Evolutionary conservation across 257 asterid genomes (phyloP), one percentile per base, ranked within the genome.

Genomic region (Verbena officinalis): DNA sequence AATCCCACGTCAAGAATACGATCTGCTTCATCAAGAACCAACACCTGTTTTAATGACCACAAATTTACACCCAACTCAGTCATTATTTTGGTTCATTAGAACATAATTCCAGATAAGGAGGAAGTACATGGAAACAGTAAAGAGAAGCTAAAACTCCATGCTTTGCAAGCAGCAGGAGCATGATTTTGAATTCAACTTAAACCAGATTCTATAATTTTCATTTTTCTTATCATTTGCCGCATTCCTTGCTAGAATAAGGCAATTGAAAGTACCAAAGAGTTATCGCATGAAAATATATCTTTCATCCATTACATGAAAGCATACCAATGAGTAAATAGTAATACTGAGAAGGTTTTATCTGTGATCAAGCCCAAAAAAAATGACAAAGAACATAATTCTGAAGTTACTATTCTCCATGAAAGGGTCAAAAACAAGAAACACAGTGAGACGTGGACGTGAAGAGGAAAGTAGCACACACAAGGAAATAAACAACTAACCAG

Each of bases 21-120:
- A 72, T 94, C 99, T 64, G 98, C 99, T 84, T 94, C 99, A 22
- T 94, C 99, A 52, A 94, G 95, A 70, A 94, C 94, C 63, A 94
- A 80, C 61, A 94, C 81, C 99, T 90, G 96, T 82, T 84, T 52
- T 69, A 68, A n/a, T 55, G 69, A 54, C 87, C 83, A 78, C 69
- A 64, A 84, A 81, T 58, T 34, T 64, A 64, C 54, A 75, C 69
- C n/a, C 62, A 76, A 70, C 56, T 80, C 70, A 77, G 75, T 50
- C 49, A 75, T 44, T 59, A 68, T 39, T 23, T 22, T 54, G 42
- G 6, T 13, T 9, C 39, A 36, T 23, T 53, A 53, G 16, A 55
- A 40, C 46, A 5, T 23, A 12, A 6, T n/a, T n/a, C 2, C 53
- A 17, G 19, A 7, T 17, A 14, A 33, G 57, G 19, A 40, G 20